Evolutionary conservation across 345 rosid genomes (phyloP).

Genomic region (Euphorbia tirucalli): DNA sequence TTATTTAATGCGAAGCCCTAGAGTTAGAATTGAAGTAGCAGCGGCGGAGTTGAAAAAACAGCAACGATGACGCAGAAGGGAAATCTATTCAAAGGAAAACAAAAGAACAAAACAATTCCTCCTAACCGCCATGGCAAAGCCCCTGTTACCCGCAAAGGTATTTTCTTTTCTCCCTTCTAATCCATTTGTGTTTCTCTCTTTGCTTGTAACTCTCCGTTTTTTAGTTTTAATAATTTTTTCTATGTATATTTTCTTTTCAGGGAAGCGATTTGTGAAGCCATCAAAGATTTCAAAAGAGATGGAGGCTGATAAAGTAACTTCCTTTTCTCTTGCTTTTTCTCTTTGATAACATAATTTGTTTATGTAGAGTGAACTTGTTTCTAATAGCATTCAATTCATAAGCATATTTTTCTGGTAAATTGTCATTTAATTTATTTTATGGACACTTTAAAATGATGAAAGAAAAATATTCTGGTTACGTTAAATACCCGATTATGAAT

Average conservation of each 20-base stretch:
- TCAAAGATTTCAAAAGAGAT: slow-evolving; percentile 61
- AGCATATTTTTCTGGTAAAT: too few species aligned
- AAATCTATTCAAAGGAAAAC: slow-evolving; percentile 74
- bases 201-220: background rate
- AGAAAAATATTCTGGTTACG: background rate
- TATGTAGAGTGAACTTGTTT: too few species aligned
- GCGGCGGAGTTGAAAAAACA: background rate
- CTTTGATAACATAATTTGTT: background rate
- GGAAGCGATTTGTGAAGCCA: slow-evolving; percentile 74
- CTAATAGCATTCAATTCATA: too few species aligned
- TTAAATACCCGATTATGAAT: background rate
- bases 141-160: slow-evolving; percentile 63
- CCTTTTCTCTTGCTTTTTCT: background rate
- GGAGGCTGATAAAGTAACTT: slow-evolving; percentile 61
- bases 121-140: slow-evolving; percentile 81
- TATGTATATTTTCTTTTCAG: slow-evolving; percentile 31
- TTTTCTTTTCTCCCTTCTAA: background rate
- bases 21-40: background rate
- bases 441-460: too few species aligned
- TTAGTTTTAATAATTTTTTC: slow-evolving; percentile 4
- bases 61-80: slow-evolving; percentile 80
- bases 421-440: too few species aligned
- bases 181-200: background rate
- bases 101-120: slow-evolving; percentile 66
- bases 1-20: background rate